phyloP scores from a whole-genome alignment of 164 flowering plant genomes.

The Tetrastigma voinierianum region DNA sequence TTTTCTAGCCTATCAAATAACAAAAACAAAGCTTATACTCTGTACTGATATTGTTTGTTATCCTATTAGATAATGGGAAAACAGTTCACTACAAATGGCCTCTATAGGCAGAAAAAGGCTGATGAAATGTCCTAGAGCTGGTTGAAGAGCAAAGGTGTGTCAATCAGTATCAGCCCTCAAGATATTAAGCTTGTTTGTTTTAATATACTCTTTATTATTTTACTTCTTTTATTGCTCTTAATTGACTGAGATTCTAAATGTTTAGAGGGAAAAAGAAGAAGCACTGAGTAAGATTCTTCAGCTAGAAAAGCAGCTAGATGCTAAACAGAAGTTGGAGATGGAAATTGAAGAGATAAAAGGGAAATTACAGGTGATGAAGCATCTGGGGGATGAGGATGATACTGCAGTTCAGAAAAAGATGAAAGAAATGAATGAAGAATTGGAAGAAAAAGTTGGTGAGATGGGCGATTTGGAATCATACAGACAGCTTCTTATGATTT shows the following conservation, averaged over 20 bases:
- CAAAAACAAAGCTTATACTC: background rate
- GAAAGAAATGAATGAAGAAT: slow-evolving; percentile 44
- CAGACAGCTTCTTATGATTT: slow-evolving; percentile 23
- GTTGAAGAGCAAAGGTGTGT: slow-evolving; percentile 63
- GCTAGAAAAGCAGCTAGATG: slow-evolving; percentile 51
- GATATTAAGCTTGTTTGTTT: background rate
- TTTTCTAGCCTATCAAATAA: background rate
- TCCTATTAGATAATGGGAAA: slow-evolving; percentile 40
- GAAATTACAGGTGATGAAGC: slow-evolving; percentile 62
- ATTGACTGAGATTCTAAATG: slow-evolving; percentile 9
- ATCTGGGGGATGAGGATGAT: slow-evolving; percentile 54
- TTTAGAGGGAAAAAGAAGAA: slow-evolving; percentile 64
- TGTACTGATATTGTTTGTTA: slow-evolving; percentile 9
- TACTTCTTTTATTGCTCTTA: background rate
- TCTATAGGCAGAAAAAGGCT: slow-evolving; percentile 59
- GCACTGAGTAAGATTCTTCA: slow-evolving; percentile 45
- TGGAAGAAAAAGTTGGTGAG: slow-evolving; percentile 34
- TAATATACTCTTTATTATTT: background rate
- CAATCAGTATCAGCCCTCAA: background rate
- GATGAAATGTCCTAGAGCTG: slow-evolving; percentile 61
- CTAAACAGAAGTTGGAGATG: slow-evolving; percentile 65
- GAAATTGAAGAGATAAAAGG: slow-evolving; percentile 67
- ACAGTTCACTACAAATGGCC: slow-evolving; percentile 47
- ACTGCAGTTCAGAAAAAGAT: slow-evolving; percentile 43
- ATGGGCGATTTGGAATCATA: slow-evolving; percentile 28